Base-by-base conservation (phyloP, 2,329 filamentous ascomycete species). In the Fusarium temperatum region DNA sequence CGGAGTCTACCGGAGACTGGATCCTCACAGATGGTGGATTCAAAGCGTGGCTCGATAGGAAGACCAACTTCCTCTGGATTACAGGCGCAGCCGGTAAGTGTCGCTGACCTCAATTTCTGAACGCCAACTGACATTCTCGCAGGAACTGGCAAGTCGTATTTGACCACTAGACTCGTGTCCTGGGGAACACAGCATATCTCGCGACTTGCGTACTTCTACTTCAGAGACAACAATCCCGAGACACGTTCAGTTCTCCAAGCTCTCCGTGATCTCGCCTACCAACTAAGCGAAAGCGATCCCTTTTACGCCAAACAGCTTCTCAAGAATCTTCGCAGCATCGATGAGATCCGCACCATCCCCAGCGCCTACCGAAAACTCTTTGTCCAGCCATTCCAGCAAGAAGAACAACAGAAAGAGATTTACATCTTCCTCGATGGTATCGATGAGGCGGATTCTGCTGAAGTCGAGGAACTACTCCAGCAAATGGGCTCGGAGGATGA, bases 391-490 rank as follows among this genome's bases (percentile, higher is more conserved):
- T 83, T 83, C 57, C 55, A 80, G 11, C 77, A 80, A 8, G 80
- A 81, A n/a, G 66, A 72, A 12, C 79, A 79, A 12, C 77, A 78
- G 4, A 82, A 82, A 36, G 79, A 74, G 7, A 78, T 84, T 5
- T 86, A 85, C 74, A 73, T 87, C n/a, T 80, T 87, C 38, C 72
- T 87, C 6, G 85, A 87, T 48, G 85, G 84, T 8, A 78, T 87
- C 9, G 86, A 87, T 60, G 85, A 87, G 73, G 84, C 84, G 1
- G 80, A 83, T 9, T 75, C 78, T 3, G 75, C 77, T 1, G 84
- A 85, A 12, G 76, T 85, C 8, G 66, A 79, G 14, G 78, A 83
- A 26, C 79, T 87, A 5, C 68, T 86, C 0, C 75, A 78, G 4
- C 77, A 84, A 14, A 75, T 85, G 9, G 79, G 79, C 0, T 74